These are phyloP conservation scores for Suillus subalutaceus DNA, from an alignment of 768 basidiomycete genomes.

Conservation along the genomic window DNA sequence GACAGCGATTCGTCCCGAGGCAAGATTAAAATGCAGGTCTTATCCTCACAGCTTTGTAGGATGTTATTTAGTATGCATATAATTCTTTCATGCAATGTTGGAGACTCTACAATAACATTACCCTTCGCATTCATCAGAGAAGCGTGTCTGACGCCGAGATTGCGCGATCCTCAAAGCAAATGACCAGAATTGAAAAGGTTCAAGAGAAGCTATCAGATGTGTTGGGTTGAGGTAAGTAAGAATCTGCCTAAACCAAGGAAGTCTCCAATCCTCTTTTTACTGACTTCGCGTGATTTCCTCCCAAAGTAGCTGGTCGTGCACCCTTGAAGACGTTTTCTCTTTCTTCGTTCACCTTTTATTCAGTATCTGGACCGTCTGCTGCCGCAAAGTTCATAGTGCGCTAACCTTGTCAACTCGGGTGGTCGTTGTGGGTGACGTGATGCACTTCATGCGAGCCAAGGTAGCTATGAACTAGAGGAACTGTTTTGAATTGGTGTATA, in stretches of 20 bases:
- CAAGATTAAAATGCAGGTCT: neutral
- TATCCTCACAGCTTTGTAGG: neutral
- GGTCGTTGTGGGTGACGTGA: no score
- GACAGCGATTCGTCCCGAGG: neutral
- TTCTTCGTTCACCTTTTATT: neutral
- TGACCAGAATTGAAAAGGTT: conserved; percentile 55
- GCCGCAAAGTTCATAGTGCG: no score
- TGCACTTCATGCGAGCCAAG: neutral
- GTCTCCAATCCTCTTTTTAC: neutral
- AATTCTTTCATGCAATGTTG: neutral
- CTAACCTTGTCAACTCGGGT: neutral
- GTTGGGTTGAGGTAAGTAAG: conserved; percentile 13
- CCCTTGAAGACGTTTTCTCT: neutral
- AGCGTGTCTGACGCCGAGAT: conserved; percentile 55
- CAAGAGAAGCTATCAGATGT: conserved; percentile 58
- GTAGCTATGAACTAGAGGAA: neutral
- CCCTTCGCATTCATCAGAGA: conserved; percentile 65
- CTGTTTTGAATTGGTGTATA: neutral
- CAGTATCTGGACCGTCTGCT: neutral
- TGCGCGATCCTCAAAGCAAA: conserved; percentile 57
- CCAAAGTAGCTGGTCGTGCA: neutral
- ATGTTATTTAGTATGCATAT: neutral
- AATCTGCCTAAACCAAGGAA: neutral
- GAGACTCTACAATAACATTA: conserved; percentile 30
- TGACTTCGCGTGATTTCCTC: neutral